Base-by-base conservation (phyloP, 78 protist species). In the Parvularia atlantis region DNA sequence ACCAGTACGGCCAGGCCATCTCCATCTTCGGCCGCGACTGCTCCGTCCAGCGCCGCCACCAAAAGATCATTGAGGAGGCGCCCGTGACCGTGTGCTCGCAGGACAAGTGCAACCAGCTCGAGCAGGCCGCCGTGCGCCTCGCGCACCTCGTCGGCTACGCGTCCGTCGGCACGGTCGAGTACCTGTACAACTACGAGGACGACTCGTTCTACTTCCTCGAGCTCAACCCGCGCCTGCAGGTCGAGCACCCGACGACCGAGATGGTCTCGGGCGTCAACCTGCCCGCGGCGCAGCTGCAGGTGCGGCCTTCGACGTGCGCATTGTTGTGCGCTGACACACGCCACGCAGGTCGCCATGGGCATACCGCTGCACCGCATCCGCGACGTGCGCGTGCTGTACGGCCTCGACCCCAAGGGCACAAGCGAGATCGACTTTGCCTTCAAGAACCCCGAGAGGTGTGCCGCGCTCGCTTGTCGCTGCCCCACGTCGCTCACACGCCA, bases 291-390 rank as follows among this genome's bases (percentile, higher is more conserved):
- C 92, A 88, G 91, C 83, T 94, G 48, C 89, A 88, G 65, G n/a
- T n/a, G n/a, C n/a, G n/a, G n/a, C n/a, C n/a, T n/a, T n/a, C n/a
- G n/a, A n/a, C n/a, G n/a, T n/a, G n/a, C n/a, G n/a, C n/a, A n/a
- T n/a, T n/a, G n/a, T n/a, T n/a, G n/a, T n/a, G n/a, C n/a, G n/a
- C n/a, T n/a, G n/a, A n/a, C n/a, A n/a, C n/a, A n/a, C n/a, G n/a
- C n/a, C n/a, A n/a, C n/a, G n/a, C n/a, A n/a, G n/a, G 91, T 95
- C 6, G 96, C 95, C 30, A 92, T 92, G 97, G 98, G 98, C 50
- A 82, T 95, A 33, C 96, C 94, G 37, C 78, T 95, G 66, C 52
- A 71, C 69, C 59, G 84, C 76, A 92, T 93, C 48, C 92, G 89
- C 36, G 93, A 90, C 57, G 72, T 94, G 63, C 87, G 96, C 53